Conservation (phyloP, 495 filamentous ascomycete species). For the Pseudoneurospora amorphoporcata region DNA sequence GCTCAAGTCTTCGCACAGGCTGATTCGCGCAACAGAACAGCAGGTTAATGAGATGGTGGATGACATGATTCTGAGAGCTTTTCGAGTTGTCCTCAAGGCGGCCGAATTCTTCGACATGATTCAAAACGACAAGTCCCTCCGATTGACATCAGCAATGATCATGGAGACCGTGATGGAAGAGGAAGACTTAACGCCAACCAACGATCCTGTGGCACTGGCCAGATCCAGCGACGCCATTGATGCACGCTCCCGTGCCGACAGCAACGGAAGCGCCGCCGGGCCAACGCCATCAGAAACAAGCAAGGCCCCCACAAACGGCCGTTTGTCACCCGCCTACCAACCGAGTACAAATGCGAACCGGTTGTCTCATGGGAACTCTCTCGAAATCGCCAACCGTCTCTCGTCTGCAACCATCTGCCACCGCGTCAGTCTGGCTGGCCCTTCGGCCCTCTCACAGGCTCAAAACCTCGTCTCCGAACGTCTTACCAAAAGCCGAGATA, state of each 20-base stretch:
- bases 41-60: constrained; percentile 71
- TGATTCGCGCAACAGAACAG: constrained; percentile 36
- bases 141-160: constrained; percentile 41
- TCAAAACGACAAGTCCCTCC: constrained; percentile 52
- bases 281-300: constrained; percentile 15
- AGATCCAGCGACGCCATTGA: constrained; percentile 17
- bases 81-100: constrained; percentile 84
- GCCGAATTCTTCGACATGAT: constrained; percentile 89
- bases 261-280: constrained; percentile 19
- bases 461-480: constrained; percentile 49
- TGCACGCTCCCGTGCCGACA: constrained; percentile 28
- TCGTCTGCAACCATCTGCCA: constrained; percentile 42
- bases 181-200: constrained; percentile 57
- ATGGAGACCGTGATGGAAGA: constrained; percentile 55
- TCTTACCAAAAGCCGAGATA: constrained; percentile 68
- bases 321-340: constrained; percentile 32
- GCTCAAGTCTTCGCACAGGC: constrained; percentile 13
- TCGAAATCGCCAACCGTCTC: constrained; percentile 21
- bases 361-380: constrained; percentile 24
- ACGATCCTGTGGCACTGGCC: constrained; percentile 41
- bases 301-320: constrained; percentile 27
- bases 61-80: constrained; percentile 86
- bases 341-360: constrained; percentile 28
- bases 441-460: constrained; percentile 28
- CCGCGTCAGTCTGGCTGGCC: constrained; percentile 40